Base-by-base conservation (phyloP, 176 grass and related monocot genomes). In the Leersia perrieri region DNA sequence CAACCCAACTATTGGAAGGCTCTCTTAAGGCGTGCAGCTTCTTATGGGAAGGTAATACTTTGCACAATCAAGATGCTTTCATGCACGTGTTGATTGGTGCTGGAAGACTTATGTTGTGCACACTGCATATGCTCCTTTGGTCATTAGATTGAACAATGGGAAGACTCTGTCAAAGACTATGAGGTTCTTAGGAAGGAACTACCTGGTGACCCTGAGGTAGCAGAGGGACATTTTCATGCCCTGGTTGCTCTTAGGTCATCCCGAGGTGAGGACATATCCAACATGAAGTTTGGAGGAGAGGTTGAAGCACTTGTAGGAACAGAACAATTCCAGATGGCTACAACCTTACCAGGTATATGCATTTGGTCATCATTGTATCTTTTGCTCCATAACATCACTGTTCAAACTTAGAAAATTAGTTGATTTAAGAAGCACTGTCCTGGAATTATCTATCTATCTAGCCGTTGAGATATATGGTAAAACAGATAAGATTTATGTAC, bases 241-340 rank as follows among this genome's bases (percentile, higher is more conserved):
- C 90, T 88, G 36, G 88, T 99, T 63, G 90, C 90, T 44, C 90
- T 99, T 33, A 99, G 91, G 87, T 85, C 92, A 62, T 95, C 92
- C 42, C 92, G 84, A 11, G 96, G 96, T 20, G 96, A 93, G 73
- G 90, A 91, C 5, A 84, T 99, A 45, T 91, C 86, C 22, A 99
- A 99, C 73, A 60, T 99, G 82, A 99, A 95, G 67, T 99, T 99
- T 89, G 96, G 96, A 60, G 90, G 95, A 35, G 96, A 93, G 68
- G 92, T 99, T 77, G 96, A 99, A 83, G 73, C 84, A 70, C 89
- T 99, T 67, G 66, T 71, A 40, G 92, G 96, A 66, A 73, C 88
- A 42, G 90, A 95, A 60, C 92, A 95, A 39, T 99, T 99, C 72
- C 90, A 90, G 68, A 74, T 86, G 71, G 96, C 88, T 80, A 95